These are phyloP conservation scores for Chaetomium olivaceum DNA, from an alignment of 2,329 filamentous ascomycete species.

Conservation along the genomic window DNA sequence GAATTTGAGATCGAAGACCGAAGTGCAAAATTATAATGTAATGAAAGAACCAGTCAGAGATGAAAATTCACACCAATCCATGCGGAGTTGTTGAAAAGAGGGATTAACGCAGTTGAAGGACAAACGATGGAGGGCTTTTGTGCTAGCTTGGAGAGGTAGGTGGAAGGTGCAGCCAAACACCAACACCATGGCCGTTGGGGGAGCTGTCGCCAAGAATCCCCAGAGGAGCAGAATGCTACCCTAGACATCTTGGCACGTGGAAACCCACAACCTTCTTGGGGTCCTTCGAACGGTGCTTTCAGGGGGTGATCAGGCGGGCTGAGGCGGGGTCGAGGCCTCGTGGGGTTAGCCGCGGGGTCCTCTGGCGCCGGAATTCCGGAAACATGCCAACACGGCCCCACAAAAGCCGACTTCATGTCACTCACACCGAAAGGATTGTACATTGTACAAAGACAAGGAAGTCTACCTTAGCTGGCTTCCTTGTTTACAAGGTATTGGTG, in stretches of 20 bases:
- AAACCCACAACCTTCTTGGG: background rate
- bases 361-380: background rate
- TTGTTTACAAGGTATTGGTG: no score
- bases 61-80: background rate
- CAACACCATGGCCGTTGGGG: constrained; percentile 2
- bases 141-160: background rate
- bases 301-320: no score
- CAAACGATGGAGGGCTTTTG: background rate
- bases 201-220: constrained; percentile 2
- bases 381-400: background rate
- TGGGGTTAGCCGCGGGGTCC: background rate
- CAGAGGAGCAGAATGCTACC: background rate
- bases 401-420: background rate
- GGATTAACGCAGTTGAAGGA: background rate
- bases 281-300: background rate
- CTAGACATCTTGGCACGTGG: background rate
- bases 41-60: background rate
- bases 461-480: no score
- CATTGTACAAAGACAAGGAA: background rate
- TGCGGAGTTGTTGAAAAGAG: background rate
- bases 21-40: background rate
- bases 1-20: background rate
- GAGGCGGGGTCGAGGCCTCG: background rate
- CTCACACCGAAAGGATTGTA: background rate
- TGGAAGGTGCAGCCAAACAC: background rate